phyloP scores from a whole-genome alignment of 345 rosid species.

The Pistacia integerrima region DNA sequence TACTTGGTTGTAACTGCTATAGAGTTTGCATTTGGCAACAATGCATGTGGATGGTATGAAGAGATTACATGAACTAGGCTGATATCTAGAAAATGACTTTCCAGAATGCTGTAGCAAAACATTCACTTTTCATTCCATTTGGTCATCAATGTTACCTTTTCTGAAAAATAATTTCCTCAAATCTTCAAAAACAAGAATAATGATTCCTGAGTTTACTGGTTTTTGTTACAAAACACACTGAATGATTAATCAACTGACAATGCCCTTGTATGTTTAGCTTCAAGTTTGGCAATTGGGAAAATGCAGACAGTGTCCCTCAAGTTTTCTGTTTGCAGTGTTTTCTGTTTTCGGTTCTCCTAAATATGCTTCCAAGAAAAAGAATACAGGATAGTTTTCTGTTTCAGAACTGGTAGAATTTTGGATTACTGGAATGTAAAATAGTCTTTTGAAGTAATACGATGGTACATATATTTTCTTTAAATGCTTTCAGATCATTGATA shows the following conservation, averaged over 20 bases:
- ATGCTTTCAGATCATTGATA: no score
- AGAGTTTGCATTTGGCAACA: neutral
- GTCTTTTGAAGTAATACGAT: no score
- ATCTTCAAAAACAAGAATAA: neutral
- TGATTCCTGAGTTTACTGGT: neutral
- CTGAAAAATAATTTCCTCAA: neutral
- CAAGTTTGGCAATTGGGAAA: neutral
- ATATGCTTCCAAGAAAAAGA: no score
- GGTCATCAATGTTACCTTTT: neutral
- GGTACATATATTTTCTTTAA: no score
- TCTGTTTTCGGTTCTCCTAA: no score
- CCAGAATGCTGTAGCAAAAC: neutral
- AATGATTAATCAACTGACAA: neutral
- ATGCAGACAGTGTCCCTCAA: no score
- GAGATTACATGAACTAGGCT: neutral
- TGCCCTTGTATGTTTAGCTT: neutral
- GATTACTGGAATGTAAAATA: no score
- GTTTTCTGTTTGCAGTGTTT: no score
- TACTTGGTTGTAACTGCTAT: neutral
- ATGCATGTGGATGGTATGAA: neutral
- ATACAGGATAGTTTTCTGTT: no score
- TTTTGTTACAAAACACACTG: neutral
- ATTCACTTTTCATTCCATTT: neutral
- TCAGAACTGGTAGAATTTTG: no score
- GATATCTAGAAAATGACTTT: neutral